Conservation (phyloP, 345 rosid species). For the Carallia pectinifolia region DNA sequence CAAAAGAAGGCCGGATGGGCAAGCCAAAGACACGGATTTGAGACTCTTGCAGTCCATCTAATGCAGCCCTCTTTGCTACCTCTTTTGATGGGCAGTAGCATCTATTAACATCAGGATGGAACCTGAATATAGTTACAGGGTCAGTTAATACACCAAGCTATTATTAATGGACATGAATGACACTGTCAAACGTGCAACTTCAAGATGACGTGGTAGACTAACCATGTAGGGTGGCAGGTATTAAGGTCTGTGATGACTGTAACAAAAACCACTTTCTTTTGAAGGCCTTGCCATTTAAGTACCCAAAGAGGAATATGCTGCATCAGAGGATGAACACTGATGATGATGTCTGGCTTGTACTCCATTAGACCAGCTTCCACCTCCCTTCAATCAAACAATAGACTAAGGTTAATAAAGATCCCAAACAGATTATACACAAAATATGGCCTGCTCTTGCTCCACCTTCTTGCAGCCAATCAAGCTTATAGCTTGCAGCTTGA, state of each 20-base stretch:
- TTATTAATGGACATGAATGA: background rate
- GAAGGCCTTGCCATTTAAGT: slow-evolving; percentile 94
- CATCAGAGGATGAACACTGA: slow-evolving; percentile 96
- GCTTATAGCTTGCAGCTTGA: background rate
- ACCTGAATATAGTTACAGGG: slow-evolving; percentile 47
- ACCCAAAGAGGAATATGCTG: slow-evolving; percentile 95
- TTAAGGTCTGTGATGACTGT: slow-evolving; percentile 95
- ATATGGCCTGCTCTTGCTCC: background rate
- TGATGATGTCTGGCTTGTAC: slow-evolving; percentile 91
- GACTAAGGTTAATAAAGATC: slow-evolving; percentile 5
- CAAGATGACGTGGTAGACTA: slow-evolving; percentile 19
- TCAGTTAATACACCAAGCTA: background rate
- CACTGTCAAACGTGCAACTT: background rate
- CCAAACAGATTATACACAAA: background rate
- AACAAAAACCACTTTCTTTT: slow-evolving; percentile 81
- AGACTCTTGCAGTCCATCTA: slow-evolving; percentile 72
- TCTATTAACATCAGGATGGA: slow-evolving; percentile 86
- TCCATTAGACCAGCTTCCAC: slow-evolving; percentile 96
- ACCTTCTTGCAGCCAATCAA: slow-evolving; percentile 6
- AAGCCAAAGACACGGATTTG: slow-evolving; percentile 78
- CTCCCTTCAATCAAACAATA: slow-evolving; percentile 51
- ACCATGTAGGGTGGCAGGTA: slow-evolving; percentile 94
- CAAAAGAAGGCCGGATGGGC: slow-evolving; percentile 94
- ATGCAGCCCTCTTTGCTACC: slow-evolving; percentile 79
- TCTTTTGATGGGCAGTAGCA: slow-evolving; percentile 92